A percentile compares a stretch with the other conserved stretches of the same genome.
Conservation (phyloP, 805 yeast genomes). For the Isabelozyma gotoi region DNA sequence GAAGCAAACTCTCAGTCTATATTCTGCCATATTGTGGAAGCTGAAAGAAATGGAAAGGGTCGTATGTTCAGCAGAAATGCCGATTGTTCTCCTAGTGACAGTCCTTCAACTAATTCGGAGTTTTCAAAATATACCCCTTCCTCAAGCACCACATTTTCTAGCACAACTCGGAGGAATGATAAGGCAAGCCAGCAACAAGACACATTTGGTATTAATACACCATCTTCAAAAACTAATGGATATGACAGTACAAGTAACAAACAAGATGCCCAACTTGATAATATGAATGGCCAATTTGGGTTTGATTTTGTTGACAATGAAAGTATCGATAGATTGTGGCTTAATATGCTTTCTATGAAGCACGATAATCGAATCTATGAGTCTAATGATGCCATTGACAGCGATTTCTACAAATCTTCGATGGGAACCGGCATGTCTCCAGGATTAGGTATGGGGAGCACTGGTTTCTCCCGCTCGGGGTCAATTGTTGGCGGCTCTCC, state of each 20-base stretch:
- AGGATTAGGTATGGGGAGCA: background rate
- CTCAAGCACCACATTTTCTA: background rate
- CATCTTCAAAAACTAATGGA: background rate
- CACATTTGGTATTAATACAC: background rate
- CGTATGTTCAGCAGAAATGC: background rate
- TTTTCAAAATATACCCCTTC: conserved; percentile 8
- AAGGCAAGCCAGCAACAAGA: background rate
- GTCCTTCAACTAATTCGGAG: background rate
- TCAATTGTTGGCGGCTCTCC: background rate
- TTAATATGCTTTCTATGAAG: conserved; percentile 30
- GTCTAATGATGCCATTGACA: background rate
- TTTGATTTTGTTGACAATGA: conserved; percentile 21
- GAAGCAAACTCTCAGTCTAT: conserved; percentile 4
- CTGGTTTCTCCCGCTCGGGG: background rate
- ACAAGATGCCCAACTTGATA: background rate
- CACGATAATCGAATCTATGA: conserved; percentile 13
- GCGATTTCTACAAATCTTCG: background rate
- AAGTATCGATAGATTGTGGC: conserved; percentile 37
- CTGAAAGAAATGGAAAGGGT: background rate
- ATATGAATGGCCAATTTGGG: conserved; percentile 6
- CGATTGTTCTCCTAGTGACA: background rate
- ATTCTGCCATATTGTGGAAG: conserved; percentile 5
- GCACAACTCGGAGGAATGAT: background rate
- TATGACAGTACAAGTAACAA: background rate
- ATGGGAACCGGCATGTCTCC: background rate